A percentile compares a stretch with the other conserved stretches of the same genome.
Conservation (phyloP, 2,329 filamentous ascomycete genomes). For the Fusarium nematophilum region DNA sequence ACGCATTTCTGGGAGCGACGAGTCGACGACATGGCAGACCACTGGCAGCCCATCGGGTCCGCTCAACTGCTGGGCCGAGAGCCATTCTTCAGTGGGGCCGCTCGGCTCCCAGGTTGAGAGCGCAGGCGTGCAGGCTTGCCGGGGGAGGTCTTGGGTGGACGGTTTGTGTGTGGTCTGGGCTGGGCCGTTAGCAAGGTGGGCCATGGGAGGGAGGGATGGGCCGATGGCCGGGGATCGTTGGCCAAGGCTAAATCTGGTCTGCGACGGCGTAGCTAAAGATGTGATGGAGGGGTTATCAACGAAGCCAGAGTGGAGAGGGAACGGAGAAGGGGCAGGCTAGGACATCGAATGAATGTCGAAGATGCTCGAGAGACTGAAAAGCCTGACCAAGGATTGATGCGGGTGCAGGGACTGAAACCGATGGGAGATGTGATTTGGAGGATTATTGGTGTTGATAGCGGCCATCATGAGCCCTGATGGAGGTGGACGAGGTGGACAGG, state of each 20-base stretch:
- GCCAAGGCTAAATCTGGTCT: constrained; percentile 33
- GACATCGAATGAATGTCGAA: constrained; percentile 15
- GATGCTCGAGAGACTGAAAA: constrained; percentile 25
- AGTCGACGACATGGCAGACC: constrained; percentile 18
- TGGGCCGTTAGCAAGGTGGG: constrained; percentile 39
- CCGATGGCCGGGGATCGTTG: constrained; percentile 34
- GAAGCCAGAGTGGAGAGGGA: constrained; percentile 18
- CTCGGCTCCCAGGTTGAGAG: constrained; percentile 12
- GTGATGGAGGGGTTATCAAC: constrained; percentile 28
- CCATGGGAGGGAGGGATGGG: constrained; percentile 40
- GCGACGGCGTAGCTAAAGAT: constrained; percentile 10
- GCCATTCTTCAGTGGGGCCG: constrained; percentile 37
- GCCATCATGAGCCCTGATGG: constrained; percentile 18
- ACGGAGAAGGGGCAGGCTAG: constrained; percentile 14
- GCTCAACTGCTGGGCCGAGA: constrained; percentile 24
- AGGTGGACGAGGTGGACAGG: constrained; percentile 22
- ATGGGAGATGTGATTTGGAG: constrained; percentile 22
- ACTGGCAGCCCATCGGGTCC: constrained; percentile 25
- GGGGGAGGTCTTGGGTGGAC: constrained; percentile 22
- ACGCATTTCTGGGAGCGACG: constrained; percentile 29
- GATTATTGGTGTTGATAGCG: constrained; percentile 14
- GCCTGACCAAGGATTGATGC: constrained; percentile 39
- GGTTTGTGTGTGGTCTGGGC: constrained; percentile 24
- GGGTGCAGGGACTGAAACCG: constrained; percentile 31
- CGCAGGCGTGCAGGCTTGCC: too few relatives aligned